phyloP scores from a whole-genome alignment of 192 early-diverging fungal species.

The Backusella australiensis region DNA sequence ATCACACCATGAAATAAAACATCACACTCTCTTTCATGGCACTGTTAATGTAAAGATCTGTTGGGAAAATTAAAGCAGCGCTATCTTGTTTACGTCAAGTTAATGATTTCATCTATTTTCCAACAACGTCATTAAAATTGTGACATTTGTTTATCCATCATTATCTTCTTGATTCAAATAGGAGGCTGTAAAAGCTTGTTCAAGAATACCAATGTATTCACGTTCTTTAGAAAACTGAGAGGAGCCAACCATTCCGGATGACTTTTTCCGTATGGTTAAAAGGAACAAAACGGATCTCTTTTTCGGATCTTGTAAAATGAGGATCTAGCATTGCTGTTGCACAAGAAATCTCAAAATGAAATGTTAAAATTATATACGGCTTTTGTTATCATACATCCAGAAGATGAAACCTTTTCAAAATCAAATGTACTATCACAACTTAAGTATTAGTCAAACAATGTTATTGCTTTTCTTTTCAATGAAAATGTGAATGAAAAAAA shows the following conservation, averaged over 20 bases:
- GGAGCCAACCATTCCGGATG: not conserved
- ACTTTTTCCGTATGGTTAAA: not conserved
- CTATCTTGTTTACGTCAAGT: too few relatives aligned
- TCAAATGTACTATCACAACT: too few relatives aligned
- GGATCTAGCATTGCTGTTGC: not conserved
- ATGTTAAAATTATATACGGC: not conserved
- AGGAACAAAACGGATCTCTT: not conserved
- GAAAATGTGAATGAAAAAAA: not conserved
- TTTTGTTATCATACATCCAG: not conserved
- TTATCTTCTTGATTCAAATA: not conserved
- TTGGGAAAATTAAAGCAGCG: too few relatives aligned
- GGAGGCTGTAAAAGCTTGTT: too few relatives aligned
- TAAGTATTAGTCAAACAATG: not conserved
- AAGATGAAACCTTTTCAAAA: not conserved
- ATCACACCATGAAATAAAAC: too few relatives aligned
- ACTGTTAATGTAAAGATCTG: not conserved
- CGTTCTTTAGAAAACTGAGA: not conserved
- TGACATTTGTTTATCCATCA: not conserved
- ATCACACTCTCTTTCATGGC: not conserved
- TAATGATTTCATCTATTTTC: too few relatives aligned
- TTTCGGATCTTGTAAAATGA: not conserved
- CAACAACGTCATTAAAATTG: not conserved
- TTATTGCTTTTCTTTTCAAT: not conserved
- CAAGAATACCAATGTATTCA: not conserved
- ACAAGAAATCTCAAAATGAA: not conserved